phyloP scores from a whole-genome alignment of 306 rosid genomes.

The Quercus agrifolia region DNA sequence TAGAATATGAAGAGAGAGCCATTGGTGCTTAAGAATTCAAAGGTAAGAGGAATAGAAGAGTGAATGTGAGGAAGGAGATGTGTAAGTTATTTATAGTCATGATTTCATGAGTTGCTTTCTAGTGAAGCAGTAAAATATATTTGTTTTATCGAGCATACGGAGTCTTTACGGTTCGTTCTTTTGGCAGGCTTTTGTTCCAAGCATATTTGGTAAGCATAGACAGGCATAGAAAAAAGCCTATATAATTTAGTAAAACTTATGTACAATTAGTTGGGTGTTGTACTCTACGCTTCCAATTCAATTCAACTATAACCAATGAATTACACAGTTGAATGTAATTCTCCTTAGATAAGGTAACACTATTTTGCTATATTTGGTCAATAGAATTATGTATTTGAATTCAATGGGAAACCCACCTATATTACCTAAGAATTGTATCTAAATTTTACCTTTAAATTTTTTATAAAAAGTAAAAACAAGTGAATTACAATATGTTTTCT shows the following conservation, averaged over 20 bases:
- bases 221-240: not conserved
- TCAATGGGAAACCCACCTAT: too few relatives aligned
- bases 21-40: slow-evolving; percentile 14
- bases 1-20: slow-evolving; percentile 35
- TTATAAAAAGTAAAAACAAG: not conserved
- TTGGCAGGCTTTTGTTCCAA: slow-evolving; percentile 33
- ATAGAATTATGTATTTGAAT: too few relatives aligned
- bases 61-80: slow-evolving; percentile 13
- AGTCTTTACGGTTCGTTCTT: slow-evolving; percentile 52
- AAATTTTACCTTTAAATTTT: too few relatives aligned
- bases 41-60: slow-evolving; percentile 10
- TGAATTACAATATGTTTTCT: not conserved
- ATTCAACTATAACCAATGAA: too few relatives aligned
- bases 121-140: slow-evolving; percentile 33
- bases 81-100: slow-evolving; percentile 29
- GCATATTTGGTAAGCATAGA: slow-evolving; percentile 17
- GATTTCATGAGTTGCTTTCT: slow-evolving; percentile 37
- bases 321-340: too few relatives aligned
- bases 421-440: too few relatives aligned
- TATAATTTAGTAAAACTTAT: not conserved
- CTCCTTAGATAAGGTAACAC: too few relatives aligned
- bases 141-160: not conserved
- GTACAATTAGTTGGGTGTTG: too few relatives aligned
- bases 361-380: too few relatives aligned
- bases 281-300: too few relatives aligned